These are phyloP conservation scores for Brasenia schreberi DNA, from an alignment of 164 flowering plant genomes.

Conservation along the genomic window DNA sequence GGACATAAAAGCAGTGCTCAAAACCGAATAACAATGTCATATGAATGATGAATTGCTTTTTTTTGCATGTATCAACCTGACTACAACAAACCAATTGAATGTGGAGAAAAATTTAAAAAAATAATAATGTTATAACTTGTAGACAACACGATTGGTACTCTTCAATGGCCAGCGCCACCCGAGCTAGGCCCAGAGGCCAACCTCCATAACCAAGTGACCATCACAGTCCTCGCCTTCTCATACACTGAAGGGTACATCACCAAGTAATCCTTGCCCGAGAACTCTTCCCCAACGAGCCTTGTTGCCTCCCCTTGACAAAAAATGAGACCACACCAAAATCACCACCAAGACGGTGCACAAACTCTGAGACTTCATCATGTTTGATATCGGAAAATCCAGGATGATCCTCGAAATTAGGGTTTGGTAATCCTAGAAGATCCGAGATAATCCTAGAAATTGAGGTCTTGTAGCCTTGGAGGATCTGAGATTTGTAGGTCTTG, in stretches of 20 bases:
- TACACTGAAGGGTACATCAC: slow-evolving; percentile 3
- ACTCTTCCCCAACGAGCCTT: slow-evolving; percentile 4
- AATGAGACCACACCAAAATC: background rate
- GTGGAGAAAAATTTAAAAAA: background rate
- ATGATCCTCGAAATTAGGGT: no score
- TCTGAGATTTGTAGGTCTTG: no score
- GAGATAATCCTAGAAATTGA: no score
- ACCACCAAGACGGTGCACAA: slow-evolving; percentile 4
- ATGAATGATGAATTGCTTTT: no score
- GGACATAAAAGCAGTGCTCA: no score
- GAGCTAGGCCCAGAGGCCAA: slow-evolving; percentile 10
- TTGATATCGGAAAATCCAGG: no score
- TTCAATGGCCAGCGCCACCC: slow-evolving; percentile 10
- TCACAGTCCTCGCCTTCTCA: slow-evolving; percentile 1
- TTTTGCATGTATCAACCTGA: background rate
- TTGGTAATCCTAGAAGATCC: no score
- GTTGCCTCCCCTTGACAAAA: slow-evolving; percentile 1
- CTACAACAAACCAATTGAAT: background rate
- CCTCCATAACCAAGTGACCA: slow-evolving; percentile 8
- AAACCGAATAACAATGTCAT: no score
- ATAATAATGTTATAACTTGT: background rate
- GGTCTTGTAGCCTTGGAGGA: no score
- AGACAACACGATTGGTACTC: background rate
- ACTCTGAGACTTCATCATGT: slow-evolving; percentile 1
- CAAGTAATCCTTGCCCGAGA: slow-evolving; percentile 1